Conservation (phyloP, 176 grass and related monocot species). For the Poa pratensis region DNA sequence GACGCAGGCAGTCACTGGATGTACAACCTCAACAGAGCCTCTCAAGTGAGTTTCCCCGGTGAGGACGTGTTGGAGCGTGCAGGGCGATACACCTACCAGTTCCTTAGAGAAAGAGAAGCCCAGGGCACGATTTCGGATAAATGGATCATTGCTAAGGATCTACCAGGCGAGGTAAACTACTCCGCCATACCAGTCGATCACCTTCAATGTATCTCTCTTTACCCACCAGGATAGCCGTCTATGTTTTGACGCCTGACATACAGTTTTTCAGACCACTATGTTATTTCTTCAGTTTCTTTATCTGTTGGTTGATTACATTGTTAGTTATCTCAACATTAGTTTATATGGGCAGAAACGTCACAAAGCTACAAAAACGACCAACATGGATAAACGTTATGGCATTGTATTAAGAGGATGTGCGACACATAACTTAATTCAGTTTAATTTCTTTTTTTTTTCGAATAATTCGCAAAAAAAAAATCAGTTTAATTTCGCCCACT, state of each 20-base stretch:
- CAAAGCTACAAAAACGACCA: neutral
- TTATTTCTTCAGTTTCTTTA: neutral
- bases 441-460: too few relatives aligned
- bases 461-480: too few relatives aligned
- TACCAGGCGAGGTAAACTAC: conserved; percentile 64
- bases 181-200: neutral
- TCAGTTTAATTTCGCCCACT: neutral
- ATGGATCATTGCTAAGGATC: conserved; percentile 75
- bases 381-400: neutral
- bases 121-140: conserved; percentile 53
- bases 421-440: too few relatives aligned
- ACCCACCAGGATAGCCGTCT: neutral
- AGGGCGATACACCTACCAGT: conserved; percentile 48
- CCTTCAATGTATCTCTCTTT: neutral
- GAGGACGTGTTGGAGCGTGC: conserved; percentile 61
- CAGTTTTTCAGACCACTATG: neutral
- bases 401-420: neutral
- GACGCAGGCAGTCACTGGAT: conserved; percentile 90
- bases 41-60: conserved; percentile 58
- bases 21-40: conserved; percentile 84
- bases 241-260: neutral
- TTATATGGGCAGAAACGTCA: neutral
- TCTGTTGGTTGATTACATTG: neutral
- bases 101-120: conserved; percentile 56
- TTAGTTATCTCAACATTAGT: neutral